A percentile compares a stretch with the other conserved stretches of the same genome.
phyloP scores from a whole-genome alignment of 139 green algal species.

The Marvania coccoides region DNA sequence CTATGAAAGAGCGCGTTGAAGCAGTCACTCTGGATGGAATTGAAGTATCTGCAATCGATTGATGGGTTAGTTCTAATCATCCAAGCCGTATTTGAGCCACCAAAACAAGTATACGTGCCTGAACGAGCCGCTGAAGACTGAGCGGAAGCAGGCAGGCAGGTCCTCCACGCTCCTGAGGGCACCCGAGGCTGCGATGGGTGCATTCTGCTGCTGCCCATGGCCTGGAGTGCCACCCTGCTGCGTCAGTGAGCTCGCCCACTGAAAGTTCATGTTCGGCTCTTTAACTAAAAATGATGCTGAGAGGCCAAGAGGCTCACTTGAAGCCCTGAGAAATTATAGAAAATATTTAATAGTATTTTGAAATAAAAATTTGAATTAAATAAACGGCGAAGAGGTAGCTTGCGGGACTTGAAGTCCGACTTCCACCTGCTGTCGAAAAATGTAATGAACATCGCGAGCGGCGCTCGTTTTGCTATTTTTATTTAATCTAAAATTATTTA shows the following conservation, averaged over 20 bases:
- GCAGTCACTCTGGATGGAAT: conserved; percentile 83
- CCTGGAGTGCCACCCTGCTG: neutral
- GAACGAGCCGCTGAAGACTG: conserved; percentile 24
- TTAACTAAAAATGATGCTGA: neutral
- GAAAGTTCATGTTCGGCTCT: too few relatives aligned
- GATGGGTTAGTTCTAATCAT: too few relatives aligned
- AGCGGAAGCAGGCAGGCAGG: conserved; percentile 38
- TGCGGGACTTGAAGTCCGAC: too few relatives aligned
- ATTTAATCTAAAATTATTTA: too few relatives aligned
- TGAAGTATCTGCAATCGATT: conserved; percentile 95
- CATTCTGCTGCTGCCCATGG: neutral
- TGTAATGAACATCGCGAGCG: too few relatives aligned
- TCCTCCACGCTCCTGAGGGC: conserved; percentile 31
- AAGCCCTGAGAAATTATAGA: neutral
- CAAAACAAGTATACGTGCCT: too few relatives aligned
- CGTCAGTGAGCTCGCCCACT: too few relatives aligned
- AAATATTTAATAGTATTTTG: neutral
- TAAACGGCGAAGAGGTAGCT: too few relatives aligned
- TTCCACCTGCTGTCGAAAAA: too few relatives aligned
- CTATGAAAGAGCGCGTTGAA: conserved; percentile 54
- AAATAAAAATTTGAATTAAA: neutral
- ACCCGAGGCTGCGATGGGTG: too few relatives aligned
- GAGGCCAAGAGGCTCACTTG: neutral
- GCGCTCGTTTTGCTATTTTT: too few relatives aligned
- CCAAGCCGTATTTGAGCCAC: too few relatives aligned